phyloP scores from a whole-genome alignment of 176 grass and related monocot species.

The Triticum turgidum region DNA sequence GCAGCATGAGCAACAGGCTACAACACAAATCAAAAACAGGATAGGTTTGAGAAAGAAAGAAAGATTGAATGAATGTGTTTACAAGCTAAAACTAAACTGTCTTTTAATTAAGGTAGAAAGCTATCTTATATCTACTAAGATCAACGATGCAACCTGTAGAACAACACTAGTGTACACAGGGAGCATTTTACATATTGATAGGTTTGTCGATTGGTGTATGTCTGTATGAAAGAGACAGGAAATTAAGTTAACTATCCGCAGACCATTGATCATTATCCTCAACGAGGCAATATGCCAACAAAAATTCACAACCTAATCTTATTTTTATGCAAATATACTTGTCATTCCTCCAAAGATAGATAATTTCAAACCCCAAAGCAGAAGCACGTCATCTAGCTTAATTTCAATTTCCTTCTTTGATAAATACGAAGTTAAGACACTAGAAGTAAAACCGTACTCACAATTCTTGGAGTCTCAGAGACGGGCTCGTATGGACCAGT shows the following conservation, averaged over 20 bases:
- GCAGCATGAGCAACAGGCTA: slow-evolving; percentile 83
- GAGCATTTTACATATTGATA: background rate
- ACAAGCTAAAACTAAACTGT: slow-evolving; percentile 12
- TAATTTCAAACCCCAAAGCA: slow-evolving; percentile 13
- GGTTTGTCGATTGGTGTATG: background rate
- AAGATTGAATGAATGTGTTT: background rate
- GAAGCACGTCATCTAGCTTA: background rate
- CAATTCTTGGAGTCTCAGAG: slow-evolving; percentile 91
- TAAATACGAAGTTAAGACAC: background rate
- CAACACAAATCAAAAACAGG: slow-evolving; percentile 35
- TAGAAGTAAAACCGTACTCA: slow-evolving; percentile 50
- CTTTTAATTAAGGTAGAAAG: slow-evolving; percentile 6
- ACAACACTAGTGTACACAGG: slow-evolving; percentile 16
- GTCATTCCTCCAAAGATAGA: background rate
- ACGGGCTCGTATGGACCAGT: slow-evolving; percentile 61
- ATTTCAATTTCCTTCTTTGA: background rate
- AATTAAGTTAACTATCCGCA: background rate
- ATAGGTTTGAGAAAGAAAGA: slow-evolving; percentile 14
- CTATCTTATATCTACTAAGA: background rate
- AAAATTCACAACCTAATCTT: slow-evolving; percentile 2
- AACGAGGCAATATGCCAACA: slow-evolving; percentile 1
- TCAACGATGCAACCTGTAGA: slow-evolving; percentile 10
- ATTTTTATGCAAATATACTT: slow-evolving; percentile 11
- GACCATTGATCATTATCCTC: background rate
- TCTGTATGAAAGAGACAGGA: background rate